A percentile compares a stretch with the other conserved stretches of the same genome.
phyloP scores from a whole-genome alignment of 2,329 filamentous ascomycete genomes.

The Allantophomopsis lycopodina region DNA sequence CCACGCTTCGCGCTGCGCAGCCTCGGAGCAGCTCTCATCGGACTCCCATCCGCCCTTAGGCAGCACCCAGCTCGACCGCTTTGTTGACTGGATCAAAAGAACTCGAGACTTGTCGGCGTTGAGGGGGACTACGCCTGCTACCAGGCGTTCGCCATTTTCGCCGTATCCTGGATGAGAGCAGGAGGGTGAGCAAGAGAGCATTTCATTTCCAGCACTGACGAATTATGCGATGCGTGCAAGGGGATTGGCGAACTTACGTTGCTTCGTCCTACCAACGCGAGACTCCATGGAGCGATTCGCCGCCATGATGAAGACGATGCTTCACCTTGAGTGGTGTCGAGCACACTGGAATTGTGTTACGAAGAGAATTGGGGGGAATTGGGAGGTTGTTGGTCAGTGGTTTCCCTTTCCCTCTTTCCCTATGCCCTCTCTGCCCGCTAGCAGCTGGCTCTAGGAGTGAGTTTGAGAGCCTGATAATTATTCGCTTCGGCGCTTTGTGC shows the following conservation, averaged over 20 bases:
- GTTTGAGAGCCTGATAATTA: neutral
- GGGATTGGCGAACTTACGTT: constrained; percentile 47
- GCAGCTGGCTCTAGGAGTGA: neutral
- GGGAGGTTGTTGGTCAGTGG: neutral
- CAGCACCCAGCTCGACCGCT: constrained; percentile 86
- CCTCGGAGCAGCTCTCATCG: constrained; percentile 77
- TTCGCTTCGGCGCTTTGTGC: neutral
- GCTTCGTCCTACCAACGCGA: constrained; percentile 63
- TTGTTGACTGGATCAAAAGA: constrained; percentile 83
- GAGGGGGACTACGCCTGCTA: constrained; percentile 86
- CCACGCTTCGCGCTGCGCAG: constrained; percentile 87
- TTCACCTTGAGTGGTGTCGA: constrained; percentile 2
- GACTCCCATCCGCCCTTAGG: constrained; percentile 97
- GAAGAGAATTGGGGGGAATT: neutral
- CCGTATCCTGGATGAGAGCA: constrained; percentile 62
- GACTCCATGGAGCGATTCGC: constrained; percentile 52
- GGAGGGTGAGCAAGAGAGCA: constrained; percentile 14
- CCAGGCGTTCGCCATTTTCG: constrained; percentile 80
- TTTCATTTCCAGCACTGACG: neutral
- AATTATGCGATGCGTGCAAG: neutral
- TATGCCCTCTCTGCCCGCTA: neutral
- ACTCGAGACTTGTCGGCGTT: constrained; percentile 78
- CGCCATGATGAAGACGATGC: constrained; percentile 11
- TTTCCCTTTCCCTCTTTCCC: too few species aligned
- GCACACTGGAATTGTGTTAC: neutral